Percentiles rank a stretch among this genome's conserved stretches.
These are phyloP conservation scores for Leptographium flavum DNA, from an alignment of 2,329 filamentous ascomycete species.

Conservation along the genomic window DNA sequence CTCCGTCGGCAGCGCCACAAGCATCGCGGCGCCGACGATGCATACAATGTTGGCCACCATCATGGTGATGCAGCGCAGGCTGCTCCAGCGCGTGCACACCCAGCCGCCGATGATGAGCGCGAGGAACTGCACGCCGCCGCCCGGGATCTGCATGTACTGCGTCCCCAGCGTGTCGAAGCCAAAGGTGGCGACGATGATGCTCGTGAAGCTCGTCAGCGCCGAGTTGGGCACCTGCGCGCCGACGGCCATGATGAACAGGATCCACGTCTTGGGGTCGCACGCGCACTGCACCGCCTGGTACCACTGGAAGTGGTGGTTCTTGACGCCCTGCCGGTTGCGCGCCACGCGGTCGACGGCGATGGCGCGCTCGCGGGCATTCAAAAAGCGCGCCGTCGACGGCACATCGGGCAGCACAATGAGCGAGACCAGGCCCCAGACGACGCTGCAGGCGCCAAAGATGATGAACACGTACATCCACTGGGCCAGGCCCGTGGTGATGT, in stretches of 20 bases:
- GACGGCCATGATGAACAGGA: constrained; percentile 31
- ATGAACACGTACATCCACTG: constrained; percentile 17
- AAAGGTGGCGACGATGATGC: constrained; percentile 19
- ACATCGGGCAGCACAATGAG: constrained; percentile 29
- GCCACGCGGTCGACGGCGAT: constrained; percentile 38
- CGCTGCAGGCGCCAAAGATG: constrained; percentile 9
- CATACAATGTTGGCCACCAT: constrained; percentile 39
- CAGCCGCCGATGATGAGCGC: constrained; percentile 34
- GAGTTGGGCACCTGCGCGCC: constrained; percentile 17
- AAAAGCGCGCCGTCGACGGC: constrained; percentile 46
- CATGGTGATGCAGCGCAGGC: constrained; percentile 39
- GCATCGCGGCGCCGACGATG: constrained; percentile 34
- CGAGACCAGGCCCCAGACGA: constrained; percentile 22
- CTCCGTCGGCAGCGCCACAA: constrained; percentile 28
- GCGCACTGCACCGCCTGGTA: constrained; percentile 16
- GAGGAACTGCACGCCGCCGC: constrained; percentile 41
- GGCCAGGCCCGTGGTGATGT: constrained; percentile 40
- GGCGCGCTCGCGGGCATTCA: constrained; percentile 39
- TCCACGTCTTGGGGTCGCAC: constrained; percentile 42
- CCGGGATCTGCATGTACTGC: constrained; percentile 37
- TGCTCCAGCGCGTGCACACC: constrained; percentile 37
- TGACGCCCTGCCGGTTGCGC: constrained; percentile 13
- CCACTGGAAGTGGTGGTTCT: constrained; percentile 13
- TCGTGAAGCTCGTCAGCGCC: constrained; percentile 22
- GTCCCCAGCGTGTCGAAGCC: constrained; percentile 17